phyloP scores from a whole-genome alignment of 2,329 filamentous ascomycete genomes.

The Furcasterigmium sp. region DNA sequence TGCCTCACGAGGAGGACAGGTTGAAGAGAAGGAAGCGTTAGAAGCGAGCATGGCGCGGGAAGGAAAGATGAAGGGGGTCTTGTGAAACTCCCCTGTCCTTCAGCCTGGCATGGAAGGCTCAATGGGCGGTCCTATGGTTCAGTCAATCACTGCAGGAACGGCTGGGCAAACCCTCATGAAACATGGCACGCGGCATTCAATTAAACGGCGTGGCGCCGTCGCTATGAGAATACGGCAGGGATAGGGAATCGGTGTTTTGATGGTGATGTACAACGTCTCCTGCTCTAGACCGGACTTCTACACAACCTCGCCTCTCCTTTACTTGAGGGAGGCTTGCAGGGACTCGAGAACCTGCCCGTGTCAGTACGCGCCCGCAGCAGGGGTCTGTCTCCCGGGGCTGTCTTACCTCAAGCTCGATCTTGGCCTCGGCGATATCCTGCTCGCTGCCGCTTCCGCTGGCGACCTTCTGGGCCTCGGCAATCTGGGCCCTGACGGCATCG shows the following conservation, averaged over 20 bases:
- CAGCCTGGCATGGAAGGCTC: neutral
- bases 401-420: constrained; percentile 94
- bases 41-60: neutral
- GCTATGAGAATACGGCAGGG: constrained; percentile 5
- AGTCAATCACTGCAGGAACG: neutral
- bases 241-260: constrained; percentile 13
- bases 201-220: constrained; percentile 10
- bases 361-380: too few relatives aligned
- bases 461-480: constrained; percentile 94
- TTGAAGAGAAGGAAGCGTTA: neutral
- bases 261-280: constrained; percentile 37
- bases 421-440: constrained; percentile 96
- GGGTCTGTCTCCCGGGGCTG: too few relatives aligned
- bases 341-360: constrained; percentile 83
- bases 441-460: constrained; percentile 86
- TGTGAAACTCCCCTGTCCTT: neutral
- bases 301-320: constrained; percentile 48
- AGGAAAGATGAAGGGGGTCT: neutral
- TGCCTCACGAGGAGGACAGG: constrained; percentile 9
- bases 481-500: constrained; percentile 83
- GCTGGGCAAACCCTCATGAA: constrained; percentile 3
- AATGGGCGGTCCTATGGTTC: neutral
- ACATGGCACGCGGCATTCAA: constrained; percentile 14
- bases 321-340: constrained; percentile 76
- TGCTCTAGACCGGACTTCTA: constrained; percentile 27